Conservation (phyloP, 2,329 filamentous ascomycete genomes). For the Bipolaris victoriae region DNA sequence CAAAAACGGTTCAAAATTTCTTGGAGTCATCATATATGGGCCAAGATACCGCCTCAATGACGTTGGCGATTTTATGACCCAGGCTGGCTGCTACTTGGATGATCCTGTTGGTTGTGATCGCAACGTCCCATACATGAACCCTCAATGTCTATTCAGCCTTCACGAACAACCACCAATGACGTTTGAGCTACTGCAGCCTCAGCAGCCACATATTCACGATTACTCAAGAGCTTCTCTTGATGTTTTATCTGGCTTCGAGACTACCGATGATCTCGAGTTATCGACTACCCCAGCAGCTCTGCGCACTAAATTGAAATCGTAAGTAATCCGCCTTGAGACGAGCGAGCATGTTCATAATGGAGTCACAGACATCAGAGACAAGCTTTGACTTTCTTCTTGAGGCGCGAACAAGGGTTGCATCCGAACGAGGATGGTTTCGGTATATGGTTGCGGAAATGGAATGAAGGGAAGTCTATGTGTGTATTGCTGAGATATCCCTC, state of each 20-base stretch:
- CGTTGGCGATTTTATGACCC: not conserved
- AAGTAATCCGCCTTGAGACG: not conserved
- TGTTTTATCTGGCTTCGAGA: not conserved
- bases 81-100: conserved; percentile 12
- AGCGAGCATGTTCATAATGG: too few species aligned
- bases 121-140: conserved; percentile 22
- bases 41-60: not conserved
- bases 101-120: conserved; percentile 20
- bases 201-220: not conserved
- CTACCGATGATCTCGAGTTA: not conserved
- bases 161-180: not conserved
- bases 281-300: not conserved
- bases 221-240: not conserved
- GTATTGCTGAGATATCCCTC: not conserved
- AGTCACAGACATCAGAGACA: conserved; percentile 14
- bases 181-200: not conserved
- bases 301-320: not conserved
- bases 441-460: conserved; percentile 8
- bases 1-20: not conserved
- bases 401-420: conserved; percentile 16
- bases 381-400: conserved; percentile 17
- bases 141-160: conserved; percentile 13
- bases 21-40: conserved; percentile 2
- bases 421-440: conserved; percentile 6
- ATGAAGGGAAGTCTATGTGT: not conserved